These are phyloP conservation scores for Neurospora sp. DNA, from an alignment of 2,329 filamentous ascomycete genomes.

Conservation along the genomic window DNA sequence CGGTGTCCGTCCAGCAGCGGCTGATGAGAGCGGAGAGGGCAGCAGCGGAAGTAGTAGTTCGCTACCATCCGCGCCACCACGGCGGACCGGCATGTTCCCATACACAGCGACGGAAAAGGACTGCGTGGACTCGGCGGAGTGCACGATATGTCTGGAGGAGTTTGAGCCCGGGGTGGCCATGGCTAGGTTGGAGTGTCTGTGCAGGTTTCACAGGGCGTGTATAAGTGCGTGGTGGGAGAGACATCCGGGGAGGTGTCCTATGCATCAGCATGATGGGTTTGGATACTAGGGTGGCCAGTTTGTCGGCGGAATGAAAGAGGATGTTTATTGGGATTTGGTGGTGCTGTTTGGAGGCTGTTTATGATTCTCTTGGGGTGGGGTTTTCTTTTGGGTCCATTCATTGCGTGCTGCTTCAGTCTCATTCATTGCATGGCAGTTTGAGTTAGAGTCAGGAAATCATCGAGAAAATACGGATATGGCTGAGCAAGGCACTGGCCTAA, in stretches of 20 bases:
- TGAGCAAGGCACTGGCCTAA: background rate
- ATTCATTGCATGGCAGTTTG: background rate
- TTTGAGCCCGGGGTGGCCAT: constrained; percentile 52
- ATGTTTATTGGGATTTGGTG: background rate
- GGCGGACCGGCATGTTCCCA: constrained; percentile 52
- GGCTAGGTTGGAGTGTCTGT: constrained; percentile 58
- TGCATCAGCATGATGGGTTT: constrained; percentile 55
- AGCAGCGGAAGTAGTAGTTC: background rate
- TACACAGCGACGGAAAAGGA: constrained; percentile 59
- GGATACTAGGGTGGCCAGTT: constrained; percentile 30
- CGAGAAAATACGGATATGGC: background rate
- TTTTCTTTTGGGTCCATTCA: background rate
- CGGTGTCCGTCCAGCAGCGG: constrained; percentile 14
- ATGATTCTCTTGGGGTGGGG: background rate
- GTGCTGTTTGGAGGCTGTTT: background rate
- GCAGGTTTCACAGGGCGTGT: constrained; percentile 52
- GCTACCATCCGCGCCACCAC: constrained; percentile 26
- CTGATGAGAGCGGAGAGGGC: constrained; percentile 7
- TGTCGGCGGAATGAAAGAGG: background rate
- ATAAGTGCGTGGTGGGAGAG: constrained; percentile 54
- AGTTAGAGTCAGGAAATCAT: background rate
- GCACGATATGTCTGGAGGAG: constrained; percentile 59
- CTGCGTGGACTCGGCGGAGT: constrained; percentile 57
- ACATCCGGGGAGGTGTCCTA: constrained; percentile 53
- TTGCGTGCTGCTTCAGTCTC: background rate